Evolutionary conservation across 768 basidiomycete species (phyloP).

Genomic region (Coprinellus aureogranulatus): DNA sequence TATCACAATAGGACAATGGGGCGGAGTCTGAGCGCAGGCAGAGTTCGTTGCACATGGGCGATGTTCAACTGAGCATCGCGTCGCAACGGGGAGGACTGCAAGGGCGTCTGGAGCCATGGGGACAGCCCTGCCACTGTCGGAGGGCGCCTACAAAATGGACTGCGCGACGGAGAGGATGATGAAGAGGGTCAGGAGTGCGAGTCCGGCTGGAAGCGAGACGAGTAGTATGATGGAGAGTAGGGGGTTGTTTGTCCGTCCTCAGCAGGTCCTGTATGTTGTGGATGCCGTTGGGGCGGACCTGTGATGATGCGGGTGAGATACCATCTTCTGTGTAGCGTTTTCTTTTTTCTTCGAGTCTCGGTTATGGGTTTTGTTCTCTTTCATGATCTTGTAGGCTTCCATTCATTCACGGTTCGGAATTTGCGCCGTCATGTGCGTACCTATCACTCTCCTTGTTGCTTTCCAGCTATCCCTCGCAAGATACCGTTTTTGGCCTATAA

Average conservation of each 20-base stretch:
- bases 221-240: constrained; percentile 53
- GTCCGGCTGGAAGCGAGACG: constrained; percentile 59
- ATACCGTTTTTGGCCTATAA: too few species aligned
- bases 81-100: too few species aligned
- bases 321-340: constrained; percentile 3
- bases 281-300: constrained; percentile 73
- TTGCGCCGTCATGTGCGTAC: too few species aligned
- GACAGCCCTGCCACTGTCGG: too few species aligned
- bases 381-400: too few species aligned
- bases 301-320: constrained; percentile 20
- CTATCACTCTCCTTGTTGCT: too few species aligned
- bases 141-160: too few species aligned
- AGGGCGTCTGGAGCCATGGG: too few species aligned
- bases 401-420: too few species aligned
- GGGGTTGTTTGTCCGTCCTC: constrained; percentile 80
- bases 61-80: neutral
- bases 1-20: constrained; percentile 3
- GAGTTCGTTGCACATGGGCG: neutral
- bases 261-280: constrained; percentile 84
- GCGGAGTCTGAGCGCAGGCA: constrained; percentile 1
- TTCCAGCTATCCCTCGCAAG: too few species aligned
- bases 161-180: constrained; percentile 63
- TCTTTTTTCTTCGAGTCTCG: too few species aligned
- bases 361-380: too few species aligned
- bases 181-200: constrained; percentile 70